Evolutionary conservation across 768 basidiomycete species (phyloP).

Genomic region (Cystobasidiopsis lactophilus): DNA sequence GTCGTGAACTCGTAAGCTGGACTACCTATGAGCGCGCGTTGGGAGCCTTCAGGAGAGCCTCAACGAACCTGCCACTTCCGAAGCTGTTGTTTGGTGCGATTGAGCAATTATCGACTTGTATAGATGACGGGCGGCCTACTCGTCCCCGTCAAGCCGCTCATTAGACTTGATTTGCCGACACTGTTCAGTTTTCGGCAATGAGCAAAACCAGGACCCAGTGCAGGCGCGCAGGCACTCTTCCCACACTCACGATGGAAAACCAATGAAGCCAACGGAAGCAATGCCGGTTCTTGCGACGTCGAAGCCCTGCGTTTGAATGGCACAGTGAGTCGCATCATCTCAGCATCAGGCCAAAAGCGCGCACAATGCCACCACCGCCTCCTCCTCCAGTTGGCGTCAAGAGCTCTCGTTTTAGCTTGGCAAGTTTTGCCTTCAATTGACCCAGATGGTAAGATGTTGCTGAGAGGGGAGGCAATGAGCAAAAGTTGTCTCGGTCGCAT

Average conservation of each 20-base stretch:
- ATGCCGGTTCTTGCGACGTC: slow-evolving; percentile 97
- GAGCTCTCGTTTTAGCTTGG: slow-evolving; percentile 84
- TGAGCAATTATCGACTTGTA: slow-evolving; percentile 30
- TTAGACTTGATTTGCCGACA: slow-evolving; percentile 62
- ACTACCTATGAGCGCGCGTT: not conserved
- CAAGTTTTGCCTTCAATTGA: slow-evolving; percentile 44
- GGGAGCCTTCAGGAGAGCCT: not conserved
- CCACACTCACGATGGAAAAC: slow-evolving; percentile 39
- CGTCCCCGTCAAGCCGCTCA: slow-evolving; percentile 90
- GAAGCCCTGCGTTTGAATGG: too few relatives aligned
- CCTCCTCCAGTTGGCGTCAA: slow-evolving; percentile 57
- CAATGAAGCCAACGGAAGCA: slow-evolving; percentile 55
- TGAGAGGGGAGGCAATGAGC: too few relatives aligned
- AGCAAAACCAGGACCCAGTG: slow-evolving; percentile 24
- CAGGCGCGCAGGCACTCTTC: not conserved
- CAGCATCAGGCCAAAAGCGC: too few relatives aligned
- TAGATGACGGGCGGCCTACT: too few relatives aligned
- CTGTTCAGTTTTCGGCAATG: slow-evolving; percentile 37
- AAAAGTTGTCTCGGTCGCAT: too few relatives aligned
- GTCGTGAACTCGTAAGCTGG: slow-evolving; percentile 78
- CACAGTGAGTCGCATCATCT: too few relatives aligned
- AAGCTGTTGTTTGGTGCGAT: slow-evolving; percentile 60
- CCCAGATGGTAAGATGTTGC: not conserved
- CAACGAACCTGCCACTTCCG: not conserved
- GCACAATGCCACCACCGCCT: slow-evolving; percentile 60